These are phyloP conservation scores for Parafenestella ontariensis DNA, from an alignment of 2,329 filamentous ascomycete species.

Conservation along the genomic window DNA sequence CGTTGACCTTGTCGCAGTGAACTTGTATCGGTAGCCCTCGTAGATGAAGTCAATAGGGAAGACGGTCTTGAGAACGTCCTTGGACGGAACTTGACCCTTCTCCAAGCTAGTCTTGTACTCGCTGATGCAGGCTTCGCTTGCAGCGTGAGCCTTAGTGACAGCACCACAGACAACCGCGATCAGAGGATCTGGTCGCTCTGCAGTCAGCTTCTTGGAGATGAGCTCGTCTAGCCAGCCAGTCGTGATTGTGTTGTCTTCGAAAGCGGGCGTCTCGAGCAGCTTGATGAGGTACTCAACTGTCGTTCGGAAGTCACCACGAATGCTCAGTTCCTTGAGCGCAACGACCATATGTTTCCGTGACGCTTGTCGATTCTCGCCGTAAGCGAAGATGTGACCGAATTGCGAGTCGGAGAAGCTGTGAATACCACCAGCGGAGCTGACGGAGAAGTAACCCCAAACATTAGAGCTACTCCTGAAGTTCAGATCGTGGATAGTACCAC, in stretches of 20 bases:
- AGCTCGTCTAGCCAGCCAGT: conserved; percentile 99
- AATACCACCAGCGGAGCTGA: conserved; percentile 93
- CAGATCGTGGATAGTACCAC: conserved; percentile 97
- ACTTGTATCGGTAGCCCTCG: conserved; percentile 95
- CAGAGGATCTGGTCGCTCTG: conserved; percentile 91
- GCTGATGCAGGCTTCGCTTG: conserved; percentile 85
- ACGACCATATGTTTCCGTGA: conserved; percentile 99
- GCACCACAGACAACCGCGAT: conserved; percentile 96
- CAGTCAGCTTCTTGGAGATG: conserved; percentile 96
- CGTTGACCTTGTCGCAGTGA: conserved; percentile 93
- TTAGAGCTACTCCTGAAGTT: conserved; percentile 99
- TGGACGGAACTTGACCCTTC: conserved; percentile 96
- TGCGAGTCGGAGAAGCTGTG: conserved; percentile 99
- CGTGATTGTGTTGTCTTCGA: conserved; percentile 98
- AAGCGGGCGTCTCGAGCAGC: conserved; percentile 95
- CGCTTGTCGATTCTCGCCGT: conserved; percentile 94
- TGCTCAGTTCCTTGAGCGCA: conserved; percentile 96
- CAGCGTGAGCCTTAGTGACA: conserved; percentile 90
- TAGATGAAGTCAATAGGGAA: conserved; percentile 99
- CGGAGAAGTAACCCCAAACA: conserved; percentile 99
- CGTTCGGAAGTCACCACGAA: conserved; percentile 98
- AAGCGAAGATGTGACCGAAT: conserved; percentile 99
- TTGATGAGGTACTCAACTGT: conserved; percentile 99
- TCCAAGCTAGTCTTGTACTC: conserved; percentile 90
- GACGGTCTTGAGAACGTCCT: conserved; percentile 96